Evolutionary conservation across 2,329 filamentous ascomycete genomes (phyloP).

Genomic region (Emmonsiellopsis sp.): DNA sequence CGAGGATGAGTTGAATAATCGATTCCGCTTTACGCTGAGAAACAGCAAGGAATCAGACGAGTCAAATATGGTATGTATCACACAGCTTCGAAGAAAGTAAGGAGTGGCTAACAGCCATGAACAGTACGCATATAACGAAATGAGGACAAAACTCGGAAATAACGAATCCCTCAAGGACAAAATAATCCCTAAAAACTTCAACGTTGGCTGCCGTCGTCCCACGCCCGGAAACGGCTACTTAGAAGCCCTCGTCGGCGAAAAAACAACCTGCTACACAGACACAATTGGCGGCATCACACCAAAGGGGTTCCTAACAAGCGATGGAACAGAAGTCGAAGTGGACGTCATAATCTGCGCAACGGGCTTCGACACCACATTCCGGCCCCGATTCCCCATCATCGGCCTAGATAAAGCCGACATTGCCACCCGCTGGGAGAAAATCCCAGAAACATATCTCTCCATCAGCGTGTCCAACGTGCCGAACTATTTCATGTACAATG

Average conservation of each 20-base stretch:
- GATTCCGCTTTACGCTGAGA: conserved; percentile 12
- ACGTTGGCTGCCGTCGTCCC: conserved; percentile 28
- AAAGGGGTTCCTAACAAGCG: conserved; percentile 12
- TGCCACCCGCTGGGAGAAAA: conserved; percentile 8
- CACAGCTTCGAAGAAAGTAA: not conserved
- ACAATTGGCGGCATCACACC: conserved; percentile 7
- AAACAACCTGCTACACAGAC: conserved; percentile 11
- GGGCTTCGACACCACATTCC: conserved; percentile 24
- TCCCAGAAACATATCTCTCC: conserved; percentile 10
- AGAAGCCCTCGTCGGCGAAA: conserved; percentile 16
- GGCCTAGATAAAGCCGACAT: conserved; percentile 8
- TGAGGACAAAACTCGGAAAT: conserved; percentile 10
- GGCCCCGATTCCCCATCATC: conserved; percentile 6
- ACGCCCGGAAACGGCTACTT: conserved; percentile 32
- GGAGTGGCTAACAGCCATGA: not conserved
- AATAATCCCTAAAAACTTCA: conserved; percentile 19
- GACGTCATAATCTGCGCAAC: conserved; percentile 28
- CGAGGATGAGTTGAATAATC: conserved; percentile 18
- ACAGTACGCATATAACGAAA: conserved; percentile 11
- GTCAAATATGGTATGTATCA: conserved; percentile 6
- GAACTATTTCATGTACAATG: conserved; percentile 14
- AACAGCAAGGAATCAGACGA: conserved; percentile 14
- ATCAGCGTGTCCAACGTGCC: conserved; percentile 9
- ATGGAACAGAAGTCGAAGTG: conserved; percentile 15
- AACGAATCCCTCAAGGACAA: conserved; percentile 9